Evolutionary conservation across 169 alveolate genomes (phyloP), one percentile per base, ranked within the genome.

Genomic region (Eimeria sp.): DNA sequence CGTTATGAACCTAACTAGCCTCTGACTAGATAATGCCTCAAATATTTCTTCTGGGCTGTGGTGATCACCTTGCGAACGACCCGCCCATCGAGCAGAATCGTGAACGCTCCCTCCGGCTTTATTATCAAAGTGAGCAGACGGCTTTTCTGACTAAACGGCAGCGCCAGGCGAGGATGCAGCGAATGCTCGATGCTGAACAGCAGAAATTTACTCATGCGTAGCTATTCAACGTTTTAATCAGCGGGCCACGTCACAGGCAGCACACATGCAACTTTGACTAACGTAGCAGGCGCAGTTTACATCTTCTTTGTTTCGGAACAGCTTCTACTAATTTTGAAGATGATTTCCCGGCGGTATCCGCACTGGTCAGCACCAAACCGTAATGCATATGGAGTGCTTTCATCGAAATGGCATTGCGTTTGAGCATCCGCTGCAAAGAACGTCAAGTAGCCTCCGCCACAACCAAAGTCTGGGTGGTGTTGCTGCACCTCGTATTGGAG

Each of bases 371-470:
- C 91, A 5, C 91, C 91, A 30, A 83, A 83, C 20, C 91, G 72
- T 40, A 83, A 34, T 2, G 91, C 51, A 40, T 83, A 83, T 83
- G 72, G 57, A 57, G 91, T 83, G 70, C 47, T 58, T 20, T 40
- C 91, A 54, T 83, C 75, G 76, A 83, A 83, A n/a, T 58, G 57
- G 47, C 67, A 54, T 0, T 57, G 91, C 27, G 91, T 57, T 57
- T 54, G 72, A 49, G 76, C 91, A 51, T 83, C 91, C 40, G 91
- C 63, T 58, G 22, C 54, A 30, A 83, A 83, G 73, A 83, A 83
- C 20, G 91, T 83, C 91, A 83, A 47, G 75, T 83, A 57, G 51
- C 91, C 91, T 49, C 91, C 91, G 4, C 91, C 91, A 51, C 91
- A 83, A 16, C 57, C 20, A 16, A 83, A 83, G 58, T 83, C 75